Base-by-base conservation (phyloP, 176 grass and related monocot genomes). In the Microstegium vimineum region DNA sequence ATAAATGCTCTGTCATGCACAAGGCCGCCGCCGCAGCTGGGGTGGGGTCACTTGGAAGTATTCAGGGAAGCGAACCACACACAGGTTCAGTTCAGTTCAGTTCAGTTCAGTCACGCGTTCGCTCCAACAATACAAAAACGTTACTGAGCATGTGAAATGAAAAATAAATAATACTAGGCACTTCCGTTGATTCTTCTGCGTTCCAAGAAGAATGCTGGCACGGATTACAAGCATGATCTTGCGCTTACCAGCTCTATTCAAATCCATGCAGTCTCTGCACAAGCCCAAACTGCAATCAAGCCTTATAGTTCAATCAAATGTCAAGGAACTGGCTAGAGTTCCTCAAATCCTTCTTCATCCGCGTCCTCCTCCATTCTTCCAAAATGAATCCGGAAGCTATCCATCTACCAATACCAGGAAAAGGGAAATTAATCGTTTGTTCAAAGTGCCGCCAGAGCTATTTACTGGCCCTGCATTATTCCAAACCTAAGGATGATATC, bases 341-440 rank as follows among this genome's bases (percentile, higher is more conserved):
- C 88, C 72, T 90, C 91, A 47, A 90, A 93, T 73, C 91, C 88
- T 28, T 90, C 88, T 93, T 93, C 91, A 38, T 88, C 84, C 0
- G 82, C 85, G 61, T 90, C 85, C 15, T 85, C 82, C 12, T 93
- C 88, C 14, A 90, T 93, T 80, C 91, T 90, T 83, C 62, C 81
- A n/a, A 90, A 81, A 70, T 93, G 91, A 68, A 25, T 35, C 86
- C 91, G 74, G 69, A 89, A 93, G 45, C 57, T 84, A 49, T 93
- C 91, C 88, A 88, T 83, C 88, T 94, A 80, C 66, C 25, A 25
- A 36, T 82, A 60, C 32, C 31, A 88, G 26, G 8, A 65, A 62
- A 40, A 34, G 10, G 66, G 8, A 42, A 67, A 11, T 1, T 17
- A 37, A 87, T 51, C 51, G 18, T 9, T n/a, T 8, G 20, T 54